Evolutionary conservation across 805 yeast genomes (phyloP).

Genomic region (Ogataea haglerorum): DNA sequence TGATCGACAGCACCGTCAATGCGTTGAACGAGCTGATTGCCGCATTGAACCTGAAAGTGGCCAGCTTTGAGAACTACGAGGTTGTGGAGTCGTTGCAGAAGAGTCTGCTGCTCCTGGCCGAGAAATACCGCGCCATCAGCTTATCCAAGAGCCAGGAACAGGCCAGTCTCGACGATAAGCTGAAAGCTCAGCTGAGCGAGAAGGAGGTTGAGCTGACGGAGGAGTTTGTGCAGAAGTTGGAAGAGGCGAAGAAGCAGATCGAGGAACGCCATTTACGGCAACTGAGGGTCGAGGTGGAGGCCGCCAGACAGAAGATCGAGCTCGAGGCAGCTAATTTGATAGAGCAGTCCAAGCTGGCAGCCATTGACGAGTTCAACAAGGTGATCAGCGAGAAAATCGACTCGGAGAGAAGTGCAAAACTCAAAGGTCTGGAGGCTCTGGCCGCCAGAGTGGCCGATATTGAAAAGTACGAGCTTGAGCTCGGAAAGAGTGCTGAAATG

Average conservation of each 20-base stretch:
- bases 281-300: conserved; percentile 61
- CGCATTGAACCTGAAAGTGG: conserved; percentile 24
- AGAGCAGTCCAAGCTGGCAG: conserved; percentile 60
- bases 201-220: conserved; percentile 52
- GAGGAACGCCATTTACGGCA: conserved; percentile 56
- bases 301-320: conserved; percentile 60
- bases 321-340: conserved; percentile 74
- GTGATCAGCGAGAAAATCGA: conserved; percentile 60
- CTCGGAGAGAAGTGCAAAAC: conserved; percentile 73
- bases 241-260: conserved; percentile 56
- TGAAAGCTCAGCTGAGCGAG: conserved; percentile 29
- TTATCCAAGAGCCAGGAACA: conserved; percentile 22
- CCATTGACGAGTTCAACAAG: conserved; percentile 62
- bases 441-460: conserved; percentile 51
- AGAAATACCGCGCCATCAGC: conserved; percentile 21
- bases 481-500: conserved; percentile 41
- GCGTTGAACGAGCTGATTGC: conserved; percentile 36
- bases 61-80: conserved; percentile 23
- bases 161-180: conserved; percentile 30
- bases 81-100: conserved; percentile 22
- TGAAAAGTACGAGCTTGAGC: conserved; percentile 47
- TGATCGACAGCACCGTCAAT: conserved; percentile 34
- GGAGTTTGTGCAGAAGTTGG: conserved; percentile 58
- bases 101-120: conserved; percentile 20
- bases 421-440: conserved; percentile 63